These are phyloP conservation scores for Pseudogymnoascus sp. DNA, from an alignment of 2,329 filamentous ascomycete genomes.

Conservation along the genomic window DNA sequence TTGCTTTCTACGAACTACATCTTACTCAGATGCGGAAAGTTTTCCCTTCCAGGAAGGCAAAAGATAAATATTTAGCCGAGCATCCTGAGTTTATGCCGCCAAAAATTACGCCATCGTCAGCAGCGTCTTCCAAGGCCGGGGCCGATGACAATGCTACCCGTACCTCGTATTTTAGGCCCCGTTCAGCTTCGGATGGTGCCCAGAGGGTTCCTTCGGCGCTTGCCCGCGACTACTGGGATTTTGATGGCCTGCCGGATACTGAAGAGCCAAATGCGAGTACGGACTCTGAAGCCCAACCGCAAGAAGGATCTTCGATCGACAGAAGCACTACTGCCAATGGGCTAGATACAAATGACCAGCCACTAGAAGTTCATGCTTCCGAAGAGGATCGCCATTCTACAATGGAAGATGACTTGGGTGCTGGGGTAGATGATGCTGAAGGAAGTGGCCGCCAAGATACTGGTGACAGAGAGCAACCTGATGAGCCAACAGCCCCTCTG, in stretches of 20 bases:
- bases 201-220: not conserved
- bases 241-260: not conserved
- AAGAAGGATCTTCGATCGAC: not conserved
- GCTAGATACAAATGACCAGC: not conserved
- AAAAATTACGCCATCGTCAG: not conserved
- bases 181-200: not conserved
- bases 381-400: not conserved
- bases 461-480: not conserved
- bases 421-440: not conserved
- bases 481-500: not conserved
- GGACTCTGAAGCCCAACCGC: not conserved
- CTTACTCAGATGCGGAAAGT: not conserved
- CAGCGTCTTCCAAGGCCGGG: not conserved
- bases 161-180: not conserved
- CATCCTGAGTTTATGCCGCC: not conserved
- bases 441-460: not conserved
- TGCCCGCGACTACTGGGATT: not conserved
- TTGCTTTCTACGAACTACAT: slow-evolving; percentile 2
- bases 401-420: not conserved
- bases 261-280: not conserved
- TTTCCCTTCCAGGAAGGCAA: not conserved
- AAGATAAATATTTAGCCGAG: not conserved
- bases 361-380: not conserved
- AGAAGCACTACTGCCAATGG: not conserved
- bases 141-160: not conserved